phyloP scores from a whole-genome alignment of 106 monocot genomes.

The Phalaenopsis aphrodite region DNA sequence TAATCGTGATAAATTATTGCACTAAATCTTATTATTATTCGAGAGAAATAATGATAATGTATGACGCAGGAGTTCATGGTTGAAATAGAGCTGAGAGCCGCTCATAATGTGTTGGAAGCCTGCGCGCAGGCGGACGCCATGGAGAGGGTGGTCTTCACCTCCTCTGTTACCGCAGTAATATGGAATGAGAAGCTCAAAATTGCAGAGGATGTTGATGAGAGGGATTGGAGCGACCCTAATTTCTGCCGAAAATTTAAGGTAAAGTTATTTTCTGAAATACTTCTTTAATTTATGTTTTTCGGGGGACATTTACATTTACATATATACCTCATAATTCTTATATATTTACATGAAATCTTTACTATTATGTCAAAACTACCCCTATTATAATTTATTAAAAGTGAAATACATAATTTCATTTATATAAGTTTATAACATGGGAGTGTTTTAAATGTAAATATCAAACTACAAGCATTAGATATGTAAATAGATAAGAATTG shows the following conservation, averaged over 20 bases:
- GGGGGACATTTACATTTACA: too few relatives aligned
- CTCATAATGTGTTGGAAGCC: conserved; percentile 85
- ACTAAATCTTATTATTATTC: not conserved
- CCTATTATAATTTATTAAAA: too few relatives aligned
- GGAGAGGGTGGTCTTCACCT: conserved; percentile 85
- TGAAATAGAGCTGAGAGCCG: conserved; percentile 78
- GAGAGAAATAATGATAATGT: not conserved
- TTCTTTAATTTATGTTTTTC: not conserved
- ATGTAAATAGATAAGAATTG: not conserved
- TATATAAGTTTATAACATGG: too few relatives aligned
- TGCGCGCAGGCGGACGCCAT: conserved; percentile 72
- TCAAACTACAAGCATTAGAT: too few relatives aligned
- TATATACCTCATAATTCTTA: too few relatives aligned
- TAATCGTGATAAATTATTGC: too few relatives aligned
- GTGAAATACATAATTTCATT: too few relatives aligned
- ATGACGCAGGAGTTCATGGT: conserved; percentile 53
- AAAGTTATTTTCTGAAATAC: not conserved
- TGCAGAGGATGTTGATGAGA: conserved; percentile 41
- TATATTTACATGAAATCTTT: too few relatives aligned
- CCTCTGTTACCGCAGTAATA: conserved; percentile 76
- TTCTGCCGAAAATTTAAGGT: conserved; percentile 88
- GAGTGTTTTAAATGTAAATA: too few relatives aligned
- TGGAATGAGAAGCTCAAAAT: conserved; percentile 56
- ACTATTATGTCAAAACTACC: too few relatives aligned
- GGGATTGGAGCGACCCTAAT: conserved; percentile 80